Base-by-base conservation (phyloP, 2,329 filamentous ascomycete genomes). In the Chaetomium globosum region DNA sequence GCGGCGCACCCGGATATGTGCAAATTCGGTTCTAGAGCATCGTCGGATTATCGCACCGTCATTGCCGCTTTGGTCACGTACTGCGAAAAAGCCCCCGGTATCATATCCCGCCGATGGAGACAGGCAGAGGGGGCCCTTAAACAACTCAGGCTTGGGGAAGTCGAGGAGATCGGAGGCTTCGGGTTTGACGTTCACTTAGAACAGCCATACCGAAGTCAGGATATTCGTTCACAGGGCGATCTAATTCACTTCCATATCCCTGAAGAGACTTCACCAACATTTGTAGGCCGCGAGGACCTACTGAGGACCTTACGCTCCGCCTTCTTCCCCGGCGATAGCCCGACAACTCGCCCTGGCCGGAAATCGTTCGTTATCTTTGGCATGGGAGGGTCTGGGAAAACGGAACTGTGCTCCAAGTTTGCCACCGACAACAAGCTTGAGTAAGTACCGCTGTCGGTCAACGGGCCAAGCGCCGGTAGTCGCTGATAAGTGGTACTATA, bases 31-130 rank as follows among this genome's bases (percentile, higher is more conserved):
- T 57, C 55, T 31, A 57, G 39, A 23, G 21, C 55, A 19, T 43
- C 55, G 21, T 57, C 55, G 7, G 55, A 57, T n/a, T 57, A 57
- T 30, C 33, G 55, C 16, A 57, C 55, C 19, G 55, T 57, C 23
- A 43, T 57, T 46, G 55, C 55, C 6, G 55, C 55, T 19, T 36
- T 57, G 21, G 8, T n/a, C n/a, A 57, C 39, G 13, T 57, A 57
- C 33, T 57, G 55, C 33, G 55, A 57, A 23, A 57, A 57, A 23
- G 55, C 55, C 16, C 55, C 55, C 16, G 39, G 55, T n/a, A 57
- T 57, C 55, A 57, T 57, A 13, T 26, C 55, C 21, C 55, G 55
- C 36, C 55, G 55, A n/a, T 57, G 55, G 55, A 43, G 55, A 46
- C 55, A 46, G 55, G 55, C 55, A 19, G 55, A 57, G 55, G 21